Conservation (phyloP, 2,329 filamentous ascomycete species). For the Calonectria hawksworthii region DNA sequence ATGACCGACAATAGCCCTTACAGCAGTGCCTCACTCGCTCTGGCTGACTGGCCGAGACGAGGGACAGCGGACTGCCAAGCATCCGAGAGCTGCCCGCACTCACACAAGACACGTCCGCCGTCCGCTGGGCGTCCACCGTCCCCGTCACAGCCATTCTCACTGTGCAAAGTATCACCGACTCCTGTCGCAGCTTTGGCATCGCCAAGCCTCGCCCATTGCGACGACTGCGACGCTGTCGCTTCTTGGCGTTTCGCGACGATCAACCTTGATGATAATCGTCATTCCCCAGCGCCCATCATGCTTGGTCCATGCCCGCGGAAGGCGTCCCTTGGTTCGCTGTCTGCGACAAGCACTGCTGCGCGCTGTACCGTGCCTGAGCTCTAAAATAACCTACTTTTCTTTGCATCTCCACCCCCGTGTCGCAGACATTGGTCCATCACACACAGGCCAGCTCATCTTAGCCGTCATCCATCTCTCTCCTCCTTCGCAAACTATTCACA, state of each 20-base stretch:
- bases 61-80: neutral
- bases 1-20: slow-evolving; percentile 19
- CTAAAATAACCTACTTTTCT: slow-evolving; percentile 19
- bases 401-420: slow-evolving; percentile 11
- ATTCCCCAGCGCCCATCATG: slow-evolving; percentile 15
- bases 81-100: neutral
- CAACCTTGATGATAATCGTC: slow-evolving; percentile 5
- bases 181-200: slow-evolving; percentile 21
- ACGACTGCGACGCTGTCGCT: slow-evolving; percentile 14
- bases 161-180: slow-evolving; percentile 29
- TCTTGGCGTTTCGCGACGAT: slow-evolving; percentile 23
- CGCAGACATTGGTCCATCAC: slow-evolving; percentile 19
- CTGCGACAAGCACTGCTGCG: slow-evolving; percentile 18
- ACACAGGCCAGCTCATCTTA: slow-evolving; percentile 5
- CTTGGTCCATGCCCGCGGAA: slow-evolving; percentile 5
- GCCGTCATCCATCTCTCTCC: neutral
- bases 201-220: slow-evolving; percentile 24
- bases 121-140: slow-evolving; percentile 3
- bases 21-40: slow-evolving; percentile 21
- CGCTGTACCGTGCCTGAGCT: slow-evolving; percentile 14
- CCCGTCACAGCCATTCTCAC: slow-evolving; percentile 6
- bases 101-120: neutral
- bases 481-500: neutral
- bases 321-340: neutral
- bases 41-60: slow-evolving; percentile 5